Base-by-base conservation (phyloP, 208 protist species). In the Balamuthia mandrillaris region DNA sequence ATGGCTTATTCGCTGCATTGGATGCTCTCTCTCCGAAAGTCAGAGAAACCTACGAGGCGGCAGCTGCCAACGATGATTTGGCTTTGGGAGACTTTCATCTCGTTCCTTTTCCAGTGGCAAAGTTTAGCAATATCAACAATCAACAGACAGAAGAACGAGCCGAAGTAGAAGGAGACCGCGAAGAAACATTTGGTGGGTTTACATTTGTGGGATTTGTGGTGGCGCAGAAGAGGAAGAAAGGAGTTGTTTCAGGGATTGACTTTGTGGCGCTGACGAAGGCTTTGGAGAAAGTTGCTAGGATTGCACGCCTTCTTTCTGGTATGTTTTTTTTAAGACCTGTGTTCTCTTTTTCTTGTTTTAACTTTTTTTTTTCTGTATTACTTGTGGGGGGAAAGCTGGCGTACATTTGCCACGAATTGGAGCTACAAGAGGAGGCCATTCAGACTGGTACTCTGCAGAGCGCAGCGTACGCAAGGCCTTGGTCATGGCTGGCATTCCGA, bases 391-490 rank as follows among this genome's bases (percentile, higher is more conserved):
- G 24, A 27, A 1, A 75, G 65, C 65, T 10, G 52, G 65, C 65
- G n/a, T 75, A 1, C 65, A 75, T 4, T 24, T 75, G 65, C 65
- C 65, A 7, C 65, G 65, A 6, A 75, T 75, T 37, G 65, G 65
- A 0, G 24, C 52, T 9, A 37, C n/a, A n/a, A n/a, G n/a, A n/a
- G n/a, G n/a, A n/a, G n/a, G 65, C 41, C 42, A 44, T 10, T 75
- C 65, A 9, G 65, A 75, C 18, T 75, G 65, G 65, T 75, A 75
- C 12, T n/a, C 65, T 37, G 65, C 65, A 5, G 65, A 75, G 42
- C 3, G 65, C 4, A 21, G 42, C 65, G 52, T 75, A n/a, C 35
- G 65, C 24, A 37, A 44, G 3, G 45, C 45, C 42, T 44, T 75
- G 24, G 65, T 75, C 18, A 31, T 44, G 18, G 42, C 45, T 33